Base-by-base conservation (phyloP, 441 rosid genomes). In the Adansonia grandidieri region DNA sequence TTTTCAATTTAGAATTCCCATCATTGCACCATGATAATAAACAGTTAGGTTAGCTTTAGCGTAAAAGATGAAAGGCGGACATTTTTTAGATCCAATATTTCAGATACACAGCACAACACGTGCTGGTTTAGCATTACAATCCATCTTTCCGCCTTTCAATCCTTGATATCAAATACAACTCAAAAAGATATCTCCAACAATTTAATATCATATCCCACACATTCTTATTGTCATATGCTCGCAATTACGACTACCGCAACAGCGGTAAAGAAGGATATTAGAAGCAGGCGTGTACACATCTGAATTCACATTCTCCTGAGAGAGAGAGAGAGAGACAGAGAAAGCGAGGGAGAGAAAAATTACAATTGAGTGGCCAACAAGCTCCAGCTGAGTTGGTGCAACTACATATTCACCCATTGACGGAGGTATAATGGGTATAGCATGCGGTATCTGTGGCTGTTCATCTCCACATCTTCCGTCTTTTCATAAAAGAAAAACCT, bases 301-400 rank as follows among this genome's bases (percentile, higher is more conserved):
- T 24, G 19, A 62, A 56, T 19, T 24, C 48, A 42, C 50, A 61
- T 22, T 45, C 6, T 76, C 44, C 20, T 24, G 28, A 24, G 28
- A 24, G 28, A 1, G 28, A 24, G 28, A 24, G 28, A 24, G 28
- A 24, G n/a, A n/a, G n/a, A n/a, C n/a, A 24, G 1, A 24, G 28
- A 0, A 0, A 47, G 10, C 74, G 78, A 9, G 67, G 69, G 71
- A 51, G 77, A 45, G 28, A 73, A 62, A 47, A 77, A 80, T 84
- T 81, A 89, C 89, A 78, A 81, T 74, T 9, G 87, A 77, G 51
- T 67, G 79, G 77, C 85, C 77, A 79, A 69, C 80, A 28, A 80
- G 81, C 72, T 86, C 87, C 76, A 80, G 80, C 61, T 85, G 85
- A 44, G 81, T 61, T 44, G 80, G 78, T 1, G 77, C 80, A 20